phyloP scores from a whole-genome alignment of 345 rosid genomes.

The Triadica sebifera region DNA sequence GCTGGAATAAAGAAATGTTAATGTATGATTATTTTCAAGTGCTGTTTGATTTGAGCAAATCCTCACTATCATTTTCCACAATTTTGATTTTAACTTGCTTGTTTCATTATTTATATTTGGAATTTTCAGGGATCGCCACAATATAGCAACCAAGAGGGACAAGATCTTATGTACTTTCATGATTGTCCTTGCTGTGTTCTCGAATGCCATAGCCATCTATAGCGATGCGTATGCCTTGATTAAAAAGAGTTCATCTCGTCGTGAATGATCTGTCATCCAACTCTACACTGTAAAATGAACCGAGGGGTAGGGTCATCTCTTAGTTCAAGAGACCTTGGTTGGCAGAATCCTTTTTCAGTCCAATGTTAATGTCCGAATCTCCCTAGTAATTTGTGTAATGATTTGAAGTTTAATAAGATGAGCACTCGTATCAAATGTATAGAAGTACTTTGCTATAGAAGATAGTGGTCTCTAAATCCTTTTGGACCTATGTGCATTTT shows the following conservation, averaged over 20 bases:
- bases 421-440: constrained; percentile 12
- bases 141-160: constrained; percentile 69
- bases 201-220: constrained; percentile 72
- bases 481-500: constrained; percentile 4
- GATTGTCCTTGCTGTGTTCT: constrained; percentile 74
- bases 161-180: constrained; percentile 56
- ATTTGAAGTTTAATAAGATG: constrained; percentile 16
- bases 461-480: too few relatives aligned
- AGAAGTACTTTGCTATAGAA: too few relatives aligned
- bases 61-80: neutral
- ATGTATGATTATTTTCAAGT: neutral
- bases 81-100: neutral
- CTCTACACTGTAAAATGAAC: neutral
- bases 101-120: neutral
- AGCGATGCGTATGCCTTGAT: constrained; percentile 64
- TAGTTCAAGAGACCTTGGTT: neutral
- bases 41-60: neutral
- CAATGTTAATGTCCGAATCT: constrained; percentile 2
- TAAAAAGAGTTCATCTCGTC: constrained; percentile 39
- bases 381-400: neutral
- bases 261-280: constrained; percentile 16
- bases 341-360: constrained; percentile 10
- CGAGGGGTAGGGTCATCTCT: neutral
- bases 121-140: constrained; percentile 64
- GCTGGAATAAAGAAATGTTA: too few relatives aligned